These are phyloP conservation scores for Stagonosporopsis chrysanthemi DNA, from an alignment of 2,329 filamentous ascomycete species.

Conservation along the genomic window DNA sequence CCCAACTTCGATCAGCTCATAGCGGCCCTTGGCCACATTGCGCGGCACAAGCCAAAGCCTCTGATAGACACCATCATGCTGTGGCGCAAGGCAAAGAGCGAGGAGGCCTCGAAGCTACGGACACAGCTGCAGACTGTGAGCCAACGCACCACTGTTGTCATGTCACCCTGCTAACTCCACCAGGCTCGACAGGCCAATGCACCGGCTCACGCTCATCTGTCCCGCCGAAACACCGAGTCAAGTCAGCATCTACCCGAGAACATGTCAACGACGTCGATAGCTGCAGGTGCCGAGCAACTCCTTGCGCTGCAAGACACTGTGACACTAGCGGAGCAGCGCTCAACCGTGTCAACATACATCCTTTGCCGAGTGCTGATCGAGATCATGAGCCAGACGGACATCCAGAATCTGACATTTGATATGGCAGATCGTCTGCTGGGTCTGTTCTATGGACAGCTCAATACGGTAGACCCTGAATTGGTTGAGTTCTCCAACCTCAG, in stretches of 20 bases:
- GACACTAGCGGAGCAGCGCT: slow-evolving; percentile 82
- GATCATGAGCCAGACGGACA: slow-evolving; percentile 87
- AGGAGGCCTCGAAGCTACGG: slow-evolving; percentile 67
- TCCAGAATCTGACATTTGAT: slow-evolving; percentile 82
- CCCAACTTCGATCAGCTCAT: slow-evolving; percentile 93
- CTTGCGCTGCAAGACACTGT: slow-evolving; percentile 72
- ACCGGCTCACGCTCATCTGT: slow-evolving; percentile 33
- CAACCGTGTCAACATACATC: slow-evolving; percentile 94
- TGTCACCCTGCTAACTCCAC: slow-evolving; percentile 24
- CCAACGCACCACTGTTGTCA: not conserved
- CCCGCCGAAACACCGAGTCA: slow-evolving; percentile 49
- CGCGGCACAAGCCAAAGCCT: slow-evolving; percentile 90
- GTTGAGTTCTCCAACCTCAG: slow-evolving; percentile 79
- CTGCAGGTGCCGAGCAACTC: slow-evolving; percentile 40
- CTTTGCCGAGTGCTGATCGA: slow-evolving; percentile 93
- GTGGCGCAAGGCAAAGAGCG: slow-evolving; percentile 96
- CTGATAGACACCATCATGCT: slow-evolving; percentile 98
- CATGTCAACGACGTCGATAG: slow-evolving; percentile 35
- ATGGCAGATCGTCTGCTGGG: slow-evolving; percentile 94
- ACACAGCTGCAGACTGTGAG: slow-evolving; percentile 43
- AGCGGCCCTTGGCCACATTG: slow-evolving; percentile 90
- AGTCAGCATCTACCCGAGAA: slow-evolving; percentile 36
- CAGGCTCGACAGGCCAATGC: slow-evolving; percentile 42
- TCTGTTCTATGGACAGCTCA: slow-evolving; percentile 96
- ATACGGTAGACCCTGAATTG: slow-evolving; percentile 84